Conservation (phyloP, 495 filamentous ascomycete species). For the Cercophora sp. region DNA sequence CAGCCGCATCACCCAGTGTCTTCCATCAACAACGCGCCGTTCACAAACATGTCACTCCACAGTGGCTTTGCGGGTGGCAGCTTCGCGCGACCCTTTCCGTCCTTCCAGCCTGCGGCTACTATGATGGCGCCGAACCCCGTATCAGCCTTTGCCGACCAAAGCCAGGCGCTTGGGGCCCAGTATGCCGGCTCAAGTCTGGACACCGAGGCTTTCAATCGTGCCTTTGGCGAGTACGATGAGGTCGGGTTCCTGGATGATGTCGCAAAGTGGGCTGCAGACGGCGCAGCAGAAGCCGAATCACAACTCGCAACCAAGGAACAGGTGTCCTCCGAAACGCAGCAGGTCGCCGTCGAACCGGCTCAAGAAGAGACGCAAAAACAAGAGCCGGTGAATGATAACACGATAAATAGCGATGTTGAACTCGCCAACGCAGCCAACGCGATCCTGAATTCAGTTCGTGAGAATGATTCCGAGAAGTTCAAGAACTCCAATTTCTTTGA, state of each 20-base stretch:
- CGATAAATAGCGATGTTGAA: constrained; percentile 19
- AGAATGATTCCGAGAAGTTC: constrained; percentile 40
- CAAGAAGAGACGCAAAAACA: not conserved
- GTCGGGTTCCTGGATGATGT: constrained; percentile 19
- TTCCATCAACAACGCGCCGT: no score
- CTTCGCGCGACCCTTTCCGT: not conserved
- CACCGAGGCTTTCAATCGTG: constrained; percentile 27
- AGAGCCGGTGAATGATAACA: not conserved
- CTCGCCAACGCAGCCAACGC: constrained; percentile 37
- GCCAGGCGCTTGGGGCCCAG: not conserved
- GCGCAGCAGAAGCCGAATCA: constrained; percentile 19
- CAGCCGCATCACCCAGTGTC: not conserved
- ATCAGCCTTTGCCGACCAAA: not conserved
- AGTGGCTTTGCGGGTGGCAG: no score
- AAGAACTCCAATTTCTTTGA: constrained; percentile 40
- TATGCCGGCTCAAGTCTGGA: constrained; percentile 6
- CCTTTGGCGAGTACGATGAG: constrained; percentile 26
- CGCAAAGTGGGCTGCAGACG: constrained; percentile 17
- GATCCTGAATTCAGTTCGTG: constrained; percentile 35
- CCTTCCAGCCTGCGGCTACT: not conserved
- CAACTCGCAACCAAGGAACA: constrained; percentile 27
- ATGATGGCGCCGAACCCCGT: not conserved
- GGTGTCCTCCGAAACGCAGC: not conserved
- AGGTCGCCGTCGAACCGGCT: not conserved
- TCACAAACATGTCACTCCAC: no score